Conservation (phyloP, 768 basidiomycete species). For the Pleurotus salmoneostramineus region DNA sequence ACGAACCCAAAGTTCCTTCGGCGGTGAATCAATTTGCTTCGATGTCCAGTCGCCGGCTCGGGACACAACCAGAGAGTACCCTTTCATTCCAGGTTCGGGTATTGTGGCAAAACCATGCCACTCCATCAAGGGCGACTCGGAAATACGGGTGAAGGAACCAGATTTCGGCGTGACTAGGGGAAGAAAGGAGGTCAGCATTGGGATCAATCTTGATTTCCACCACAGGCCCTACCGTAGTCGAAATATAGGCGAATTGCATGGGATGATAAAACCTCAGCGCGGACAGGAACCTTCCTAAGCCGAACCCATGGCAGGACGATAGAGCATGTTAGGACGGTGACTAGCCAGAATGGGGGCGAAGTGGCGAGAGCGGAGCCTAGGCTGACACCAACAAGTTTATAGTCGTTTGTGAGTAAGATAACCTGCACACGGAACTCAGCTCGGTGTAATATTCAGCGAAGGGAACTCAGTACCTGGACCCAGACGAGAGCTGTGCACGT, state of each 20-base stretch:
- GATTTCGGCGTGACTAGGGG: slow-evolving; percentile 29
- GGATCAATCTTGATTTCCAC: not conserved
- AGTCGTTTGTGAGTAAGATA: slow-evolving; percentile 50
- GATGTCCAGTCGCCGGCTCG: slow-evolving; percentile 57
- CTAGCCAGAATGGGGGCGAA: slow-evolving; percentile 54
- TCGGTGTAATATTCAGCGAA: not conserved
- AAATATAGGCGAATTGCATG: slow-evolving; percentile 58
- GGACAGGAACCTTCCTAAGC: slow-evolving; percentile 51
- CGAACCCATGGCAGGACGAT: slow-evolving; percentile 57
- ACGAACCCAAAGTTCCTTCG: slow-evolving; percentile 50
- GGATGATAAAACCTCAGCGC: slow-evolving; percentile 46
- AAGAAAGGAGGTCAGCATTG: slow-evolving; percentile 5
- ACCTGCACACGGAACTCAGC: slow-evolving; percentile 24
- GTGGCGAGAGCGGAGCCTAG: slow-evolving; percentile 39
- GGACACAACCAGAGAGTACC: slow-evolving; percentile 51
- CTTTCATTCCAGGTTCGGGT: slow-evolving; percentile 23
- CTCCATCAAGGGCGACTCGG: slow-evolving; percentile 27
- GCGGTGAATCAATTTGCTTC: slow-evolving; percentile 43
- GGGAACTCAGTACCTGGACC: slow-evolving; percentile 29
- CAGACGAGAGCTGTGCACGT: slow-evolving; percentile 36
- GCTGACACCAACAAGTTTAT: slow-evolving; percentile 28
- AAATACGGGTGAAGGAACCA: slow-evolving; percentile 2
- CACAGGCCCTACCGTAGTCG: slow-evolving; percentile 42
- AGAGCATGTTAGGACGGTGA: slow-evolving; percentile 47
- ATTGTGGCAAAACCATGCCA: slow-evolving; percentile 37